Base-by-base conservation (phyloP, 371 early-diverging fungal species). In the Saksenaea vasiformis region DNA sequence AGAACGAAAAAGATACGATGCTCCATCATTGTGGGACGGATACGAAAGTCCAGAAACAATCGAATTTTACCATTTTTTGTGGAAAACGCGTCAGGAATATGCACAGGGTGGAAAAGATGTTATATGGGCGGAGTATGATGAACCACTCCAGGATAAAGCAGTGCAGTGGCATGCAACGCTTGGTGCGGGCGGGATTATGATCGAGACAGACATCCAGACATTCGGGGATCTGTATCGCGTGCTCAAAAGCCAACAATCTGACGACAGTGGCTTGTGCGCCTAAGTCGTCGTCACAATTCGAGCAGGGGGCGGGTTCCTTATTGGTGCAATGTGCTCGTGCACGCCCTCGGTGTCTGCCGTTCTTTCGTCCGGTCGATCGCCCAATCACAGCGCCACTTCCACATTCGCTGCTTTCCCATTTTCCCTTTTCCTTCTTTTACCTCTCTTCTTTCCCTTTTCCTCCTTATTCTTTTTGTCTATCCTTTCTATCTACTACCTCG, bases 211-310 rank as follows among this genome's bases (percentile, higher is more conserved):
- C n/a, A 56, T 56, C 35, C 38, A 38, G 35, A 37, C 57, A 5
- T 56, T 56, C 38, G 37, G 57, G 27, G 57, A 56, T 56, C 35
- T 56, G 8, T 56, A 56, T 56, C 14, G 57, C n/a, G 57, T 56
- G 7, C 36, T 56, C 37, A 56, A 56, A 37, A 56, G 57, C 57
- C 57, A 56, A 37, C 57, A 56, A 17, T 34, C 35, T 56, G 43
- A n/a, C 58, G 37, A 11, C n/a, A 24, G 56, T 31, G 56, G 56
- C 51, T 47, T 47, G 51, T 47, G 51, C 51, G 51, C 24, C 1
- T 22, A 47, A 44, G n/a, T n/a, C n/a, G 31, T 31, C 31, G 51
- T 47, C 51, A 47, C 51, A 47, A 22, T 10, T 47, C 7, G 44
- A 17, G 24, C 39, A 22, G 51, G 51, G 51, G 51, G 17, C 10